Base-by-base conservation (phyloP, 768 basidiomycete species). In the Leccinum disarticulatum region DNA sequence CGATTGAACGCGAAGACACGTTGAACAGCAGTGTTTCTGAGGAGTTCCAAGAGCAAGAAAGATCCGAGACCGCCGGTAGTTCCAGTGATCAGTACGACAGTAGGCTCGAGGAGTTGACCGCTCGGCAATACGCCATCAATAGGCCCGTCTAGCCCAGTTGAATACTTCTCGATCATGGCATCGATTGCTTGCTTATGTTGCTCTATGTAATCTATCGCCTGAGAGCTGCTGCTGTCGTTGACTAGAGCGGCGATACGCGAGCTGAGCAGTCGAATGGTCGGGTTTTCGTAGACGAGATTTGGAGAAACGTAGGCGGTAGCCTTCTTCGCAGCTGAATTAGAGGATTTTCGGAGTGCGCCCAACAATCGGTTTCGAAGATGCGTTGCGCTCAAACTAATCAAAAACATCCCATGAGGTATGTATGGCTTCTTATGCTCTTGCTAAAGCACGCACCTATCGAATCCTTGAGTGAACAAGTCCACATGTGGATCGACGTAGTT, bases 41-140 rank as follows among this genome's bases (percentile, higher is more conserved):
- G 55, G 6, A 80, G 70, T 2, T 64, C 58, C 0, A 65, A 68
- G 4, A 79, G 72, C 4, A 78, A 58, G 49, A 76, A 70, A 1
- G 75, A 73, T 11, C 79, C 79, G 3, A 80, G 68, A n/a, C 68
- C 79, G 4, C 79, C 79, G 1, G 79, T 80, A 8, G 73, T 69
- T 17, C 78, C 79, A 0, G 79, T 80, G 33, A 80, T 61, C 9
- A 77, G 63, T 2, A 80, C 73, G 0, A 74, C 72, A 0, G 64
- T 62, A 13, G 56, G 51, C 13, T 64, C 61, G 15, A 54, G 33
- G 13, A 11, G 19, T 15, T 55, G 54, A 38, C 35, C 57, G 17
- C 36, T 62, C 3, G 52, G 55, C 17, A 61, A 43, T n/a, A 65
- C 28, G 10, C 60, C 61, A 19, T 63, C 62, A 2, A 30, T 33